Conservation (phyloP, 305 asterid species). For the Solanum hybrid region DNA sequence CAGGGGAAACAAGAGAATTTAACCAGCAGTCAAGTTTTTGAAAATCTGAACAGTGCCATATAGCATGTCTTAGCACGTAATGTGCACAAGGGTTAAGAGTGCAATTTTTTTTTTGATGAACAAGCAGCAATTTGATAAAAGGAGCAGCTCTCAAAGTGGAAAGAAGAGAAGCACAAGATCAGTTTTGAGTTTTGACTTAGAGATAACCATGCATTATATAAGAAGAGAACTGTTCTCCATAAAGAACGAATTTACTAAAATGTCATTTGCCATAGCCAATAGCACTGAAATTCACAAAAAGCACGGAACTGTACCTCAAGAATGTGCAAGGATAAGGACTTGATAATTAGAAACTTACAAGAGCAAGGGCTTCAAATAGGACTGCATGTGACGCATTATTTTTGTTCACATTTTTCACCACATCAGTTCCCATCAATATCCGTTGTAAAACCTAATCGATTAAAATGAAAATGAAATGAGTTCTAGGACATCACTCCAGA, state of each 20-base stretch:
- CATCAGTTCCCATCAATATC: slow-evolving; percentile 98
- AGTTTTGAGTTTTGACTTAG: background rate
- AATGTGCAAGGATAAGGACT: background rate
- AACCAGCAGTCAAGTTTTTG: background rate
- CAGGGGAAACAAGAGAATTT: background rate
- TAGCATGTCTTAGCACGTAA: background rate
- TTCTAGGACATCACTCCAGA: background rate
- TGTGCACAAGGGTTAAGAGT: background rate
- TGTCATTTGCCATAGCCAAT: background rate
- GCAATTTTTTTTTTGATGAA: background rate
- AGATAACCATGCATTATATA: background rate
- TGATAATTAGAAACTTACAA: slow-evolving; percentile 48
- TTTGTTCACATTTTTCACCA: slow-evolving; percentile 99
- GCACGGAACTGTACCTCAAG: background rate
- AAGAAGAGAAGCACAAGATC: background rate
- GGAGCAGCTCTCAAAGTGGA: background rate
- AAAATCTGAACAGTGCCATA: background rate
- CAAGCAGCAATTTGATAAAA: background rate
- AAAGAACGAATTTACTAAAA: background rate
- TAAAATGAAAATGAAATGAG: background rate
- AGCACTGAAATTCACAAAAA: background rate
- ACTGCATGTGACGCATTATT: slow-evolving; percentile 99
- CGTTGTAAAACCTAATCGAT: slow-evolving; percentile 78
- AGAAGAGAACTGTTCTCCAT: background rate
- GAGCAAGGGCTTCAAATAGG: slow-evolving; percentile 99